A percentile compares a stretch with the other conserved stretches of the same genome.
Evolutionary conservation across 768 basidiomycete genomes (phyloP).

Genomic region (Xerocomus potaroensis): DNA sequence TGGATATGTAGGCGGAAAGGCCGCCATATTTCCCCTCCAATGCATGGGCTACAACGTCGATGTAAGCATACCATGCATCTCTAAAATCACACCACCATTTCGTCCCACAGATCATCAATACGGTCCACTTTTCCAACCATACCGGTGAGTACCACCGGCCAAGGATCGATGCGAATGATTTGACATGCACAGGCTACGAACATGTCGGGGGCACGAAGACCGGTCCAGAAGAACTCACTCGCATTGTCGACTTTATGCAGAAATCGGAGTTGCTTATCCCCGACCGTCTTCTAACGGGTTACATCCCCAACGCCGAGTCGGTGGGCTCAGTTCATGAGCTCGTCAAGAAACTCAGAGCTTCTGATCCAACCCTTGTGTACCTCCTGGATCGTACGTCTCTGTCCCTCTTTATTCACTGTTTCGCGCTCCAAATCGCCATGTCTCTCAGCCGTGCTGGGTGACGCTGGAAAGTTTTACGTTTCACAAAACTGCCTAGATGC

Average conservation of each 20-base stretch:
- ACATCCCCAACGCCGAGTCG: conserved; percentile 81
- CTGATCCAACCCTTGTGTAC: conserved; percentile 67
- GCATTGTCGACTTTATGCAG: conserved; percentile 71
- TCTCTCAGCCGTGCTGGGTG: conserved; percentile 84
- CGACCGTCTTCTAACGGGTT: conserved; percentile 81
- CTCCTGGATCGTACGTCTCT: conserved; percentile 87
- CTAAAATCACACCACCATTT: conserved; percentile 2
- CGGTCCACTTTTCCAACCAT: conserved; percentile 95
- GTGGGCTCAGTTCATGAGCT: conserved; percentile 62
- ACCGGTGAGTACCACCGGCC: conserved; percentile 48
- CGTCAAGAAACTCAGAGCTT: conserved; percentile 54
- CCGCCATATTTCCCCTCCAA: conserved; percentile 73
- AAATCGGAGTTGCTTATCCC: conserved; percentile 71
- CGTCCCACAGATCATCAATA: conserved; percentile 67
- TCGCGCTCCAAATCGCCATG: neutral
- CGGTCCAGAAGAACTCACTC: conserved; percentile 67
- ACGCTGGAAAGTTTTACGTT: conserved; percentile 86
- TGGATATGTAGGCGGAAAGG: conserved; percentile 90
- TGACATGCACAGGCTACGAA: conserved; percentile 62
- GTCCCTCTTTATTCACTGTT: neutral
- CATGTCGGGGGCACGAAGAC: conserved; percentile 77
- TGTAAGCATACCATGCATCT: conserved; percentile 41
- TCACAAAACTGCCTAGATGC: conserved; percentile 81
- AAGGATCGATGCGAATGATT: no score
- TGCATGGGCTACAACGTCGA: conserved; percentile 95